Percentiles rank a stretch among this genome's conserved stretches.
Conservation (phyloP, 192 early-diverging fungal genomes). For the Coemansia sp. region DNA sequence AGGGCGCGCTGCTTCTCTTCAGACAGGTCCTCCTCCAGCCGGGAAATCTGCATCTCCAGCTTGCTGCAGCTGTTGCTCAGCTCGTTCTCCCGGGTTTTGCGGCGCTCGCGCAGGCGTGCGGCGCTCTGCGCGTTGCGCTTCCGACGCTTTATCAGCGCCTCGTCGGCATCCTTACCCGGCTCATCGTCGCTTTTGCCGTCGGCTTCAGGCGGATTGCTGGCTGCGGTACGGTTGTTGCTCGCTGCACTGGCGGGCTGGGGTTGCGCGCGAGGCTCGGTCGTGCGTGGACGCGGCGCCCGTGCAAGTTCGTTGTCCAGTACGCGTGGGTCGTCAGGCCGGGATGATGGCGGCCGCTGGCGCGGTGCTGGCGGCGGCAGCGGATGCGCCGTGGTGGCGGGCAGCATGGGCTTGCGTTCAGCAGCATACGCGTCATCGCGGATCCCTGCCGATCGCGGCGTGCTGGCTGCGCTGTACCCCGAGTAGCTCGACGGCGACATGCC, state of each 20-base stretch:
- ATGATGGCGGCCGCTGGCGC: background rate
- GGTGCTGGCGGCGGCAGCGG: background rate
- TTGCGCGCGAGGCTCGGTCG: background rate
- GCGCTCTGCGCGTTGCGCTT: conserved; percentile 53
- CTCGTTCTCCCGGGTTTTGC: conserved; percentile 43
- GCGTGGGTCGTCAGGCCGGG: background rate
- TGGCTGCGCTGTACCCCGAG: conserved; percentile 1
- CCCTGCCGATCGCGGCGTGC: background rate
- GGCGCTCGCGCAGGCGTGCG: conserved; percentile 47
- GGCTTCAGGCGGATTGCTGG: background rate
- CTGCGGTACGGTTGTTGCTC: background rate
- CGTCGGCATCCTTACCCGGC: conserved; percentile 17
- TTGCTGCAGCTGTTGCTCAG: conserved; percentile 26
- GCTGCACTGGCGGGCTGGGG: background rate
- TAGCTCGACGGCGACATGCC: background rate
- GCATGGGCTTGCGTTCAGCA: background rate
- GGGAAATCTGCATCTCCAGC: conserved; percentile 36
- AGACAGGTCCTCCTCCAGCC: conserved; percentile 29
- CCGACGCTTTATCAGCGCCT: conserved; percentile 40
- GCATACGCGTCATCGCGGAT: conserved; percentile 4
- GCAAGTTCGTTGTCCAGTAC: background rate
- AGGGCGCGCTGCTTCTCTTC: conserved; percentile 40
- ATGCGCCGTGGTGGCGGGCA: background rate
- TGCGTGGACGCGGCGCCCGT: background rate
- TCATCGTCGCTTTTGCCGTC: background rate